Conservation (phyloP, 208 protist genomes). For the Leishmania mexicana region DNA sequence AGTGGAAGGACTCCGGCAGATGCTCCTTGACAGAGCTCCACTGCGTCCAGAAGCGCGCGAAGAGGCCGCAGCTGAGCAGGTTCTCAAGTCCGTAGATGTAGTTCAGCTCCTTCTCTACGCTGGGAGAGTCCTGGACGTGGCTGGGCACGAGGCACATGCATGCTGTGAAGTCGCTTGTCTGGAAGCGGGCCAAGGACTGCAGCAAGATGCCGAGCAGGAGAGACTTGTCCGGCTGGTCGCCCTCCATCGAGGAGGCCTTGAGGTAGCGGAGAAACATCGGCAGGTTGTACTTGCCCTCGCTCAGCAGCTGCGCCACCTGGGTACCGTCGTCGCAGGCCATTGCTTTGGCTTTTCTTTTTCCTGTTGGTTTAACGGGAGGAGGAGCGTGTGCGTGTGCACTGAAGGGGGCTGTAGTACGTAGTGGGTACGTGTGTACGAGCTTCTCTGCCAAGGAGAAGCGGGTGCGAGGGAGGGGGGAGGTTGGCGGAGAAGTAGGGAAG, state of each 20-base stretch:
- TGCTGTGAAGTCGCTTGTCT: constrained; percentile 84
- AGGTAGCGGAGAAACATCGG: constrained; percentile 83
- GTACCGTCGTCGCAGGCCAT: constrained; percentile 61
- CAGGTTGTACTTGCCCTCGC: constrained; percentile 83
- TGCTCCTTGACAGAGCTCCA: constrained; percentile 69
- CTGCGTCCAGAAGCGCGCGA: constrained; percentile 80
- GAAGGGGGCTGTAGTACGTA: not conserved
- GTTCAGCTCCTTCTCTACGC: constrained; percentile 78
- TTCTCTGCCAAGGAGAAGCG: not conserved
- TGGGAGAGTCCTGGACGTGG: constrained; percentile 78
- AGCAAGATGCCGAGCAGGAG: constrained; percentile 81
- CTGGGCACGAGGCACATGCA: constrained; percentile 86
- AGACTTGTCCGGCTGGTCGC: constrained; percentile 73
- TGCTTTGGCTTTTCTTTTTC: not conserved
- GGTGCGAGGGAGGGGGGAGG: not conserved
- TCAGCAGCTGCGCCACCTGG: constrained; percentile 77
- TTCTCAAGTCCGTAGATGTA: constrained; percentile 91
- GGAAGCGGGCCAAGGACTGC: constrained; percentile 85
- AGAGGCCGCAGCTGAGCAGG: constrained; percentile 80
- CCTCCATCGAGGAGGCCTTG: constrained; percentile 62
- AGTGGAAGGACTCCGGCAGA: constrained; percentile 75
- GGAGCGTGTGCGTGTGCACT: not conserved
- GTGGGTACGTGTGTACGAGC: not conserved
- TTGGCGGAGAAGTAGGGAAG: not conserved
- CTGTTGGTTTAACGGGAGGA: not conserved